Evolutionary conservation across 148 eudicot species (phyloP), one percentile per base, ranked within the genome.

Genomic region (Pouteria glomerata): DNA sequence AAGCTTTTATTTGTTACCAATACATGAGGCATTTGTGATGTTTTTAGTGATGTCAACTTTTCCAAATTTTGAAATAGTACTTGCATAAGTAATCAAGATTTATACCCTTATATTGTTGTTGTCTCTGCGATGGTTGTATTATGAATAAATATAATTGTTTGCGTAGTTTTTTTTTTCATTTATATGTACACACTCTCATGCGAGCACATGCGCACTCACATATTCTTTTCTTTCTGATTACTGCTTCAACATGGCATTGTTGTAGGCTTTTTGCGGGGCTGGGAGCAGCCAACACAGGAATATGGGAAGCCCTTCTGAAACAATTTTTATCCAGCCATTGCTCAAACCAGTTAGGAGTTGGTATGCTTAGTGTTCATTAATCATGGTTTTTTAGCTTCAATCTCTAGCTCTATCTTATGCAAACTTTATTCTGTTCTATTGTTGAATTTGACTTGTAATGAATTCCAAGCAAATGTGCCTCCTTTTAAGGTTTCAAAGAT

Each of bases 241-340:
- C 33, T 61, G 47, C 45, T 69, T 66, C 64, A 37, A 18, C 31
- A 37, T 78, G 69, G n/a, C 35, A 24, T 44, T 81, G 66, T 44
- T 81, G 66, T 77, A 90, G 97, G 97, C 74, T 84, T 91, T 71
- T 73, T 91, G 75, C 78, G 74, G 69, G 78, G 39, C 67, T 94
- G 98, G 98, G 95, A 89, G 80, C 95, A 79, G 80, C 96, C 90
- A 74, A 50, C 87, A 24, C 98, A 87, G 75, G 97, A 89, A 53
- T 83, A 80, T 39, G 83, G 82, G 74, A 91, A 94, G 77, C 88
- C 95, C 70, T 83, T 89, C 83, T 85, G 85, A 87, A 65, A 70
- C 66, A 57, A 6, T 34, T 21, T 65, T 3, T 70, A n/a, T 34
- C 69, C 61, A 31, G 56, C 37, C n/a, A 4, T 53, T 12, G 1